Conservation (phyloP, 352 stramenopile genomes). For the Plasmopara halstedii region DNA sequence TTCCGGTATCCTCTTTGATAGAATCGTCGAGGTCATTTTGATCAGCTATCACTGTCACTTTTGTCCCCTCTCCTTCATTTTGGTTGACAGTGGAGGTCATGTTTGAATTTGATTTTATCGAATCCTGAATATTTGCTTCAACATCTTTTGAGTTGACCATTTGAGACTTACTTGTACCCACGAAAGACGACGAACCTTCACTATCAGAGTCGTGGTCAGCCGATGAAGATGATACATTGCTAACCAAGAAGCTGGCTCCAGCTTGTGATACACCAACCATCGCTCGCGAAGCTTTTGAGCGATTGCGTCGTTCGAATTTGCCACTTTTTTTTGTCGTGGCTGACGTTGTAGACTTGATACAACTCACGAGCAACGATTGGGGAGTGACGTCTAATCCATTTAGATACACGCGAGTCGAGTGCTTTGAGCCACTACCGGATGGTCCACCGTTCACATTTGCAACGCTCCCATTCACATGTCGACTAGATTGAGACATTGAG, state of each 20-base stretch:
- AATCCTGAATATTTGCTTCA: background rate
- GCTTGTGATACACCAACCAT: conserved; percentile 21
- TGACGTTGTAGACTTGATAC: conserved; percentile 47
- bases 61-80: conserved; percentile 10
- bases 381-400: conserved; percentile 66
- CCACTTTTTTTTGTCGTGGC: conserved; percentile 8
- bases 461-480: conserved; percentile 44
- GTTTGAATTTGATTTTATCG: background rate
- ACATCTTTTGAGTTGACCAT: conserved; percentile 10
- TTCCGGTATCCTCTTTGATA: conserved; percentile 9
- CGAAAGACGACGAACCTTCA: conserved; percentile 23
- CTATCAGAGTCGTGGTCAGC: conserved; percentile 46
- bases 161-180: background rate
- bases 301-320: conserved; percentile 19
- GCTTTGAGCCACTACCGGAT: conserved; percentile 12
- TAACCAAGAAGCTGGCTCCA: conserved; percentile 46
- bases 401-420: conserved; percentile 53
- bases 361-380: conserved; percentile 66
- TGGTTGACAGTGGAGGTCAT: conserved; percentile 11
- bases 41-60: background rate
- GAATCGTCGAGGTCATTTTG: conserved; percentile 9
- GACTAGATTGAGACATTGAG: conserved; percentile 59
- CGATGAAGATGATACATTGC: conserved; percentile 43
- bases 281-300: conserved; percentile 23
- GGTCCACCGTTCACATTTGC: conserved; percentile 18